phyloP scores from a whole-genome alignment of 2,329 filamentous ascomycete genomes.

The Sporothrix brunneoviolacea region DNA sequence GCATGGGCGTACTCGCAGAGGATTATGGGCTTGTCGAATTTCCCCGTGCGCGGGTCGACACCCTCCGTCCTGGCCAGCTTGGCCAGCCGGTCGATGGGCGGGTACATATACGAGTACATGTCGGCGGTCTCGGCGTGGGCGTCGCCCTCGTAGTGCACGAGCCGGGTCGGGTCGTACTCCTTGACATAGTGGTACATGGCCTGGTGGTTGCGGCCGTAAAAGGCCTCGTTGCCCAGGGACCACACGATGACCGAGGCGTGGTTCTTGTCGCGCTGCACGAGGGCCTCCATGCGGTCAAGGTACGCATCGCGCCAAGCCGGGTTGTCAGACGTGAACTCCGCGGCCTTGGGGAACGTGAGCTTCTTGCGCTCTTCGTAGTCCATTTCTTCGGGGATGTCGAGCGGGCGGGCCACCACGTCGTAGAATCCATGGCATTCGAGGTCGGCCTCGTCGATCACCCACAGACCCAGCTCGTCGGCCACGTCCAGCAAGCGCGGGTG shows the following conservation, averaged over 20 bases:
- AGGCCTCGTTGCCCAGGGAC: slow-evolving; percentile 68
- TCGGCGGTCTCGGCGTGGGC: slow-evolving; percentile 52
- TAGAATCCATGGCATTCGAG: slow-evolving; percentile 50
- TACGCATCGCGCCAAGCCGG: slow-evolving; percentile 57
- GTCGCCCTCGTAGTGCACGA: slow-evolving; percentile 63
- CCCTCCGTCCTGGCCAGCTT: slow-evolving; percentile 38
- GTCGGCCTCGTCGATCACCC: slow-evolving; percentile 48
- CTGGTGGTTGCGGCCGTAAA: slow-evolving; percentile 61
- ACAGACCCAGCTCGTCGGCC: slow-evolving; percentile 59
- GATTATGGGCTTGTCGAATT: slow-evolving; percentile 51
- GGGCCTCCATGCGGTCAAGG: slow-evolving; percentile 57
- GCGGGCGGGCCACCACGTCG: slow-evolving; percentile 41
- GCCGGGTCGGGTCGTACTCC: slow-evolving; percentile 47
- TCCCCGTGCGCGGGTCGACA: slow-evolving; percentile 32
- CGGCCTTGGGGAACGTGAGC: slow-evolving; percentile 46
- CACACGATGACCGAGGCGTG: slow-evolving; percentile 65
- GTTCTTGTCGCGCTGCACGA: slow-evolving; percentile 64
- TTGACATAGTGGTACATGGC: slow-evolving; percentile 62
- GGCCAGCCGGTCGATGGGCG: slow-evolving; percentile 44
- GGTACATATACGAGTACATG: slow-evolving; percentile 64
- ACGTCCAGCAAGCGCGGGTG: slow-evolving; percentile 53
- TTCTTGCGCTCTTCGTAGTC: slow-evolving; percentile 56
- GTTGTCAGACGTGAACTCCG: slow-evolving; percentile 55
- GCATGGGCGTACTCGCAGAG: slow-evolving; percentile 55
- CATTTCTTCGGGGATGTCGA: slow-evolving; percentile 47